These are phyloP conservation scores for Trichosanthes truncata DNA, from an alignment of 306 rosid genomes.

Conservation along the genomic window DNA sequence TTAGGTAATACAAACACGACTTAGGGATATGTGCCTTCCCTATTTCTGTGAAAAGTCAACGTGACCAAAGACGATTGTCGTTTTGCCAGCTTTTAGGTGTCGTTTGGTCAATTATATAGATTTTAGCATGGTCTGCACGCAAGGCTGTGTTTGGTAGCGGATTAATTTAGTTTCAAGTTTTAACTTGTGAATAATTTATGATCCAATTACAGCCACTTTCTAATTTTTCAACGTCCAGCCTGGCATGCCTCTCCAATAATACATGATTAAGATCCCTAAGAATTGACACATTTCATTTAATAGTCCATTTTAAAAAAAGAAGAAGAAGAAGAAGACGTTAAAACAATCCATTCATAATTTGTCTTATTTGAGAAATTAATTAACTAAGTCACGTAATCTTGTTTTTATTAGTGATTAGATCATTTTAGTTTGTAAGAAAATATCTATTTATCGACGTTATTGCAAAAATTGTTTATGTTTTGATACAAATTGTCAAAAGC, in stretches of 20 bases:
- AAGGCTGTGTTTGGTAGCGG: neutral
- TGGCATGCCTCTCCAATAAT: neutral
- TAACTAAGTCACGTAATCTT: too few species aligned
- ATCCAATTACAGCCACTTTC: neutral
- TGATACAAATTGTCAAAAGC: too few species aligned
- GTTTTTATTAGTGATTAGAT: too few species aligned
- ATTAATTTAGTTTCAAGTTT: neutral
- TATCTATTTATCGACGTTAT: too few species aligned
- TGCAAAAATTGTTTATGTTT: too few species aligned
- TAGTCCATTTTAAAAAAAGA: neutral
- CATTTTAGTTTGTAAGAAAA: too few species aligned
- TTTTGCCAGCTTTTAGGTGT: neutral
- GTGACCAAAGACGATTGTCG: neutral
- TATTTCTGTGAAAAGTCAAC: neutral
- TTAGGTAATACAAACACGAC: neutral
- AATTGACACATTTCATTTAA: neutral
- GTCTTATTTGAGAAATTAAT: too few species aligned
- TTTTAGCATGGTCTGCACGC: neutral
- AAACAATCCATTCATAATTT: too few species aligned
- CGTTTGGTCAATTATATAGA: neutral
- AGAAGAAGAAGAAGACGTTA: too few species aligned
- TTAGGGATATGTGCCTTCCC: neutral
- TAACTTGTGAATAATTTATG: neutral
- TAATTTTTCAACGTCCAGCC: neutral
- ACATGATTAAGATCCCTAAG: neutral